Conservation (phyloP, 2,329 filamentous ascomycete species). For the Penicillium sp. region DNA sequence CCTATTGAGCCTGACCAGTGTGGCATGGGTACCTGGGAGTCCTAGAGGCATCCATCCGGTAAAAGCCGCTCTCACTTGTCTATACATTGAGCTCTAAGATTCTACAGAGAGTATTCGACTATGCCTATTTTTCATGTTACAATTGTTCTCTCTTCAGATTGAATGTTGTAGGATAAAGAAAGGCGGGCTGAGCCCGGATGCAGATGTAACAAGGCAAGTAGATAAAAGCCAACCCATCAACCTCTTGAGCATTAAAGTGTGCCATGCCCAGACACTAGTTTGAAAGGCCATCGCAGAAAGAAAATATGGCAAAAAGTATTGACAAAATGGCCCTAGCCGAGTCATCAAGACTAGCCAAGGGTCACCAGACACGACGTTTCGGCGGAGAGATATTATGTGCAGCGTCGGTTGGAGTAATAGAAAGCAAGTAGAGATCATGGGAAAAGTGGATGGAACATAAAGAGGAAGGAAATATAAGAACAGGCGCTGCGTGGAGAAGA, state of each 20-base stretch:
- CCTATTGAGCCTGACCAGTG: not conserved
- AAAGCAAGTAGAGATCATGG: constrained; percentile 14
- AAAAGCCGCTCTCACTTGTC: not conserved
- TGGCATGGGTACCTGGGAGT: not conserved
- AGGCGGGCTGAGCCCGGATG: constrained; percentile 9
- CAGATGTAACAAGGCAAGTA: constrained; percentile 4
- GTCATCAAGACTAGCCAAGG: constrained; percentile 16
- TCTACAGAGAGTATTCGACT: not conserved
- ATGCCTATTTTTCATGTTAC: constrained; percentile 1
- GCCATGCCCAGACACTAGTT: not conserved
- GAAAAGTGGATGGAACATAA: not conserved
- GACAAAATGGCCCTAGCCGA: constrained; percentile 6
- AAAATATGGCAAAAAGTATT: constrained; percentile 10
- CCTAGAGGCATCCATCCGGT: not conserved
- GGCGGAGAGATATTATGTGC: constrained; percentile 23
- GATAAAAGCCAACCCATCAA: constrained; percentile 5
- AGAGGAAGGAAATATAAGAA: constrained; percentile 4
- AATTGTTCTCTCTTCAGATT: constrained; percentile 15
- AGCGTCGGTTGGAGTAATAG: constrained; percentile 10
- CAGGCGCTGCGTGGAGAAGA: constrained; percentile 7
- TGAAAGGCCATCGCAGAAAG: not conserved
- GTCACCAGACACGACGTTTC: constrained; percentile 8
- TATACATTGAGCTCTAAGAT: too few relatives aligned
- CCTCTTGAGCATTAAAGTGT: not conserved
- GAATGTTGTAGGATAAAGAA: constrained; percentile 9